A percentile compares a stretch with the other conserved stretches of the same genome.
Conservation (phyloP, 2,329 filamentous ascomycete genomes). For the Ilyonectria sp. region DNA sequence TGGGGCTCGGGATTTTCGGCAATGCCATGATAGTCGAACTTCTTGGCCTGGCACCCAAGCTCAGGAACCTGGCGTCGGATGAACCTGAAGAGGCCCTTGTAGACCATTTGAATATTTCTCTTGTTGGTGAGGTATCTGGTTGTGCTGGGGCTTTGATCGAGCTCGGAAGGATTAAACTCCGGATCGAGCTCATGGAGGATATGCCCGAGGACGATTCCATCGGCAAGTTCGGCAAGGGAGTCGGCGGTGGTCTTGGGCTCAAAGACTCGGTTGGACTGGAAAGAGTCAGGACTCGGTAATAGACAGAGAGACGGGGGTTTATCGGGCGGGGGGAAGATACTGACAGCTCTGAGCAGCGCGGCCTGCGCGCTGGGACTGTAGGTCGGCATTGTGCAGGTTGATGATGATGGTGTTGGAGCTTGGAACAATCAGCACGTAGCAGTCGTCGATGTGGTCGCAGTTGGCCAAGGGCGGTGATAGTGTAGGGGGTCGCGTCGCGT, state of each 20-base stretch:
- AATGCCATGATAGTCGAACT: slow-evolving; percentile 70
- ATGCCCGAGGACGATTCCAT: slow-evolving; percentile 68
- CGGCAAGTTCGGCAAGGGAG: slow-evolving; percentile 66
- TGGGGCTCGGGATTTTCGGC: slow-evolving; percentile 70
- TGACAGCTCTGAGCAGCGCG: slow-evolving; percentile 71
- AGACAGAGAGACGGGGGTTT: slow-evolving; percentile 18
- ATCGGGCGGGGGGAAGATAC: slow-evolving; percentile 41
- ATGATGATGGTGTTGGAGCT: slow-evolving; percentile 23
- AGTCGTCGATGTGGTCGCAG: slow-evolving; percentile 17
- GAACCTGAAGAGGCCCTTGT: slow-evolving; percentile 69
- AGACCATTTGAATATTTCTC: slow-evolving; percentile 68
- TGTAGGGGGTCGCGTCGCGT: slow-evolving; percentile 48
- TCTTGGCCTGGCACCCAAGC: slow-evolving; percentile 66
- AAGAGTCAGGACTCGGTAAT: slow-evolving; percentile 31
- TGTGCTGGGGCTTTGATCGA: slow-evolving; percentile 63
- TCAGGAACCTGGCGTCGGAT: slow-evolving; percentile 68
- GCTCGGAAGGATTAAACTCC: slow-evolving; percentile 68
- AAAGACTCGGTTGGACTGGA: slow-evolving; percentile 58
- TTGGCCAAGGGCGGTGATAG: slow-evolving; percentile 31
- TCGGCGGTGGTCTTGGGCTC: slow-evolving; percentile 62
- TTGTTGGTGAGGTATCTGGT: slow-evolving; percentile 64
- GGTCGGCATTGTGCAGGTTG: slow-evolving; percentile 51
- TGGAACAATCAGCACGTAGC: neutral
- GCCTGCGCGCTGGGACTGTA: slow-evolving; percentile 63
- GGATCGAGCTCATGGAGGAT: slow-evolving; percentile 72